These are phyloP conservation scores for Psophocarpus tetragonolobus DNA, from an alignment of 306 rosid genomes.

Conservation along the genomic window DNA sequence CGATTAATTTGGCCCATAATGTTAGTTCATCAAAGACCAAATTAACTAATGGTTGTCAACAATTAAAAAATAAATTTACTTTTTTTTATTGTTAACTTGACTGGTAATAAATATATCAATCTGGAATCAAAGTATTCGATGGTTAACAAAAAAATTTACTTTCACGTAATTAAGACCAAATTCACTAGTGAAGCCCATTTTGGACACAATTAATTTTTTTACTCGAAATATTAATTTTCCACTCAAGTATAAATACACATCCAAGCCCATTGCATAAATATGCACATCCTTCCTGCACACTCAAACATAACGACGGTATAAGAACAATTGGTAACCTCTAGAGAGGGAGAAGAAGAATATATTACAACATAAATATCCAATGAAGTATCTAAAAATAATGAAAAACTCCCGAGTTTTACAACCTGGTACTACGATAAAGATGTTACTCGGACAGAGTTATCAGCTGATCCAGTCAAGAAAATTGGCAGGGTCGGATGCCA, in stretches of 20 bases:
- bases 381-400: conserved; percentile 5
- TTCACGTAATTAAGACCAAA: not conserved
- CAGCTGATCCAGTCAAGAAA: conserved; percentile 93
- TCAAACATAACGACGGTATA: not conserved
- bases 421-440: conserved; percentile 51
- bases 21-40: not conserved
- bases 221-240: too few relatives aligned
- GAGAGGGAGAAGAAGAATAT: not conserved
- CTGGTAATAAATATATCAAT: not conserved
- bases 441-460: conserved; percentile 85
- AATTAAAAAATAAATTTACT: too few relatives aligned
- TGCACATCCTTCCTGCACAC: conserved; percentile 12
- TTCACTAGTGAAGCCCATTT: not conserved
- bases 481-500: conserved; percentile 95
- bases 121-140: not conserved
- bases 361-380: conserved; percentile 27
- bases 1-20: not conserved
- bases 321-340: not conserved
- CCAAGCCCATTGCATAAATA: conserved; percentile 10
- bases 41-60: too few relatives aligned
- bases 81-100: too few relatives aligned
- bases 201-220: not conserved
- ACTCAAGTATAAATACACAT: not conserved
- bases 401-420: not conserved
- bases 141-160: not conserved